Conservation (phyloP, 2,329 filamentous ascomycete genomes). For the Aspergillus sp. region DNA sequence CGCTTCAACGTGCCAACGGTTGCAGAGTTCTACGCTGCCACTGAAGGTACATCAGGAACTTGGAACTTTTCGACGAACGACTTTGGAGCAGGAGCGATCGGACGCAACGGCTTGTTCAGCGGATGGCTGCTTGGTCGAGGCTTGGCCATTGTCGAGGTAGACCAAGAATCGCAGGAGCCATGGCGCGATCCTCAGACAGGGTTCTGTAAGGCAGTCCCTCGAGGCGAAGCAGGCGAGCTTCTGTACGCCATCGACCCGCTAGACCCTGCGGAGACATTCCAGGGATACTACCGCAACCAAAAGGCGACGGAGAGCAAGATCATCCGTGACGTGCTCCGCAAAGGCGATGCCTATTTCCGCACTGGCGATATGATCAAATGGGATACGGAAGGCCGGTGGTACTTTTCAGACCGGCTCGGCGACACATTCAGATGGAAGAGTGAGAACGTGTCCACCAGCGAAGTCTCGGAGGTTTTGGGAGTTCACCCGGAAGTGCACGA, state of each 20-base stretch:
- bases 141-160: constrained; percentile 68
- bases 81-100: constrained; percentile 76
- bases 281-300: constrained; percentile 79
- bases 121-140: constrained; percentile 57
- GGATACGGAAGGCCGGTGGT: constrained; percentile 72
- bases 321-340: constrained; percentile 70
- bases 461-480: constrained; percentile 78
- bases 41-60: constrained; percentile 70
- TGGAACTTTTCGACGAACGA: constrained; percentile 78
- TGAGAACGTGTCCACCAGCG: constrained; percentile 80
- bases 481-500: constrained; percentile 69
- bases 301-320: constrained; percentile 75
- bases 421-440: constrained; percentile 67
- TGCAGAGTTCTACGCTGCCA: constrained; percentile 80
- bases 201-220: constrained; percentile 64
- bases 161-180: constrained; percentile 71
- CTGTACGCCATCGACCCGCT: constrained; percentile 70
- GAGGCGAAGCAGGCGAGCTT: constrained; percentile 74
- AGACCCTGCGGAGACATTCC: constrained; percentile 69
- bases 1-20: constrained; percentile 76
- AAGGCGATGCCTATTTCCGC: constrained; percentile 81
- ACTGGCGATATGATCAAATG: constrained; percentile 80
- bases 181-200: constrained; percentile 70
- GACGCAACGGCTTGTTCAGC: constrained; percentile 69
- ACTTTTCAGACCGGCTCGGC: constrained; percentile 72